A percentile compares a stretch with the other conserved stretches of the same genome.
Evolutionary conservation across 2,329 filamentous ascomycete genomes (phyloP).

Genomic region (Trichoderma sp.): DNA sequence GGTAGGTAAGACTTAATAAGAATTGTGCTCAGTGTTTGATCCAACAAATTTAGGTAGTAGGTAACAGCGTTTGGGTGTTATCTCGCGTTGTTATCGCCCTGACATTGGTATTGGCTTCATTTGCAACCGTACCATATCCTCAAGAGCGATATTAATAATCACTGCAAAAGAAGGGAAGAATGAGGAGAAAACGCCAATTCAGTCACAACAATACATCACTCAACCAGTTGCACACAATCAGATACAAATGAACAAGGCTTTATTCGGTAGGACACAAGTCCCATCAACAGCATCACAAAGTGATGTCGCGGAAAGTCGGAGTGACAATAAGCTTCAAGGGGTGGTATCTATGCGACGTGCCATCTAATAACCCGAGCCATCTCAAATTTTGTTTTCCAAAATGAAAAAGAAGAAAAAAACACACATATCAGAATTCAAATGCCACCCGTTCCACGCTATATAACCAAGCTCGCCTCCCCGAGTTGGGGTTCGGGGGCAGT

Average conservation of each 20-base stretch:
- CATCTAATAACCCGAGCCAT: constrained; percentile 21
- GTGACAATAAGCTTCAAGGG: constrained; percentile 16
- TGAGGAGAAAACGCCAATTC: neutral
- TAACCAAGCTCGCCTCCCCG: neutral
- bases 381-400: neutral
- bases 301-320: neutral
- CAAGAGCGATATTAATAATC: no score
- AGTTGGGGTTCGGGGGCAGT: neutral
- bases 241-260: constrained; percentile 1
- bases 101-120: neutral
- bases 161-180: neutral
- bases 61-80: neutral
- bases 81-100: neutral
- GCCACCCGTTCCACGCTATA: constrained; percentile 7
- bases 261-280: constrained; percentile 7
- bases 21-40: neutral
- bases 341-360: constrained; percentile 22
- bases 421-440: neutral
- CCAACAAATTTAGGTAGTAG: neutral
- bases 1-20: neutral
- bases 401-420: neutral
- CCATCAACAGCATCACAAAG: neutral
- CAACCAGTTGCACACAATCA: neutral
- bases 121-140: neutral
- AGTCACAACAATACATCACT: neutral